Conservation (phyloP, 768 basidiomycete species). For the Pluteus cervinus region DNA sequence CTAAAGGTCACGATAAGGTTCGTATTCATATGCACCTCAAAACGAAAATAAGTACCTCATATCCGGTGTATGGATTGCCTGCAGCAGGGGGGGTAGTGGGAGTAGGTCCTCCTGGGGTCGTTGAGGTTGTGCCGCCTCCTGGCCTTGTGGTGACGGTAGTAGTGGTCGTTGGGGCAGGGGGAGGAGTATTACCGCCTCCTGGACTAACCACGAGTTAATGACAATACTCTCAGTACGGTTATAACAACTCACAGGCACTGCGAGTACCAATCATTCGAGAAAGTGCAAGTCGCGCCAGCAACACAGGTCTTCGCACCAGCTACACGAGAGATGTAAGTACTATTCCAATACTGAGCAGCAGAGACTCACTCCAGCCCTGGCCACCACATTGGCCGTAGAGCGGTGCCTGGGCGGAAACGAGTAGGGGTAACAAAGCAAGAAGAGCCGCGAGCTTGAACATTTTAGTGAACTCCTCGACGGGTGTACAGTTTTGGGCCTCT, state of each 20-base stretch:
- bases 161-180: neutral
- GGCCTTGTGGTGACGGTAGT: constrained; percentile 10
- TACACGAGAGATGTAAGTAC: constrained; percentile 11
- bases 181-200: neutral
- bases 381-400: constrained; percentile 53
- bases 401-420: constrained; percentile 36
- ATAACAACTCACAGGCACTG: constrained; percentile 38
- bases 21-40: neutral
- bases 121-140: constrained; percentile 12
- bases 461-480: constrained; percentile 10
- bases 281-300: constrained; percentile 27
- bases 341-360: constrained; percentile 13
- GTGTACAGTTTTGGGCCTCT: constrained; percentile 8
- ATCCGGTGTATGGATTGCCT: constrained; percentile 49
- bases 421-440: constrained; percentile 35
- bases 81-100: constrained; percentile 21
- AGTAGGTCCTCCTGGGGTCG: constrained; percentile 10
- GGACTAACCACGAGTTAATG: too few species aligned
- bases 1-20: constrained; percentile 20
- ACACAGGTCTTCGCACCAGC: constrained; percentile 35
- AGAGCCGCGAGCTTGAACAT: constrained; percentile 46
- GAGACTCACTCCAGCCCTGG: constrained; percentile 38
- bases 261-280: constrained; percentile 30
- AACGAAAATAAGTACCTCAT: constrained; percentile 24
- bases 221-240: too few species aligned